Conservation (phyloP, 1,284 basidiomycete genomes). For the Cryptococcus sp. region DNA sequence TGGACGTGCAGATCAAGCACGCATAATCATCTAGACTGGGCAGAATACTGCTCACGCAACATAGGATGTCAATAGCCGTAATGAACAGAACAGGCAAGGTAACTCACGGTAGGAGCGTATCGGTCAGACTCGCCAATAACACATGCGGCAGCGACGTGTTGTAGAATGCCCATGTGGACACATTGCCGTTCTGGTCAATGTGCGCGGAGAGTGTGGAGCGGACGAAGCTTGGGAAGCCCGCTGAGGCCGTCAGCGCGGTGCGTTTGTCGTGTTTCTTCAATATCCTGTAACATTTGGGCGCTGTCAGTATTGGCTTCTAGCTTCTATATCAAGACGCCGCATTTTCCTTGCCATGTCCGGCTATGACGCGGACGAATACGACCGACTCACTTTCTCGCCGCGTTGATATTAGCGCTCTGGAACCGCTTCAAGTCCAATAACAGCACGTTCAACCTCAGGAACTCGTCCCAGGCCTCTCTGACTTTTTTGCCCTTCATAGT, state of each 20-base stretch:
- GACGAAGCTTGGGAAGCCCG: slow-evolving; percentile 53
- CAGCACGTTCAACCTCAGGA: slow-evolving; percentile 77
- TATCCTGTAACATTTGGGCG: slow-evolving; percentile 54
- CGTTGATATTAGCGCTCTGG: slow-evolving; percentile 83
- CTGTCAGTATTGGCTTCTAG: slow-evolving; percentile 1
- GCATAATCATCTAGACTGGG: slow-evolving; percentile 66
- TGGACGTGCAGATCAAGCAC: slow-evolving; percentile 70
- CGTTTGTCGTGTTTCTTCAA: slow-evolving; percentile 94
- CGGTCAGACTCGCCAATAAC: slow-evolving; percentile 81
- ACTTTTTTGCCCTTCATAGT: slow-evolving; percentile 68
- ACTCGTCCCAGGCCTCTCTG: slow-evolving; percentile 69
- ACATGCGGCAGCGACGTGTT: slow-evolving; percentile 69
- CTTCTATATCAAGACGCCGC: neutral
- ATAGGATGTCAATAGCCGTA: slow-evolving; percentile 33
- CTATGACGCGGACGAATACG: neutral
- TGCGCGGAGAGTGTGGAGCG: slow-evolving; percentile 45
- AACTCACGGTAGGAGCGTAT: slow-evolving; percentile 70
- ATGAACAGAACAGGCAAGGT: neutral
- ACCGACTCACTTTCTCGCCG: slow-evolving; percentile 65
- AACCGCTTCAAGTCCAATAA: slow-evolving; percentile 87
- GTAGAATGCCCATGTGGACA: slow-evolving; percentile 54
- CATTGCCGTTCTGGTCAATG: slow-evolving; percentile 39
- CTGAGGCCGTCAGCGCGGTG: slow-evolving; percentile 58
- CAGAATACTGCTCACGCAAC: slow-evolving; percentile 37
- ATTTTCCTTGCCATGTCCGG: neutral